phyloP scores from a whole-genome alignment of 805 yeast species.

The Vanderwaltozyma tropicalis region DNA sequence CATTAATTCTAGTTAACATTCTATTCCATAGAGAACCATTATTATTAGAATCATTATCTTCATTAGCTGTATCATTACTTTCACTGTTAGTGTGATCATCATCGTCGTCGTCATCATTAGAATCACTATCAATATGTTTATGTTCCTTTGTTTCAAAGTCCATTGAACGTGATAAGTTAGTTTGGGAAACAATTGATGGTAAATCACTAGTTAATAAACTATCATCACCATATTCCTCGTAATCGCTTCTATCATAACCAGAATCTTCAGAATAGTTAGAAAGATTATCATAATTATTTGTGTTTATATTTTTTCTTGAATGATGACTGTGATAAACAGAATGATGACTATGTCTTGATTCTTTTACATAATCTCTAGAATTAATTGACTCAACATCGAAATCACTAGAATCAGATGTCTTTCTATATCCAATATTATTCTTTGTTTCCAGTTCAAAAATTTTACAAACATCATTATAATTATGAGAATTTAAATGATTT shows the following conservation, averaged over 20 bases:
- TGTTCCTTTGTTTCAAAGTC: too few species aligned
- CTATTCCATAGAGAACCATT: slow-evolving; percentile 29
- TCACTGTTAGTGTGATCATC: background rate
- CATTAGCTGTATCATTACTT: background rate
- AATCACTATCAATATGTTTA: background rate
- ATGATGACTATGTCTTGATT: background rate
- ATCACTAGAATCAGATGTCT: background rate
- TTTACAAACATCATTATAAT: background rate
- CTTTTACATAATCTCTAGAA: slow-evolving; percentile 1
- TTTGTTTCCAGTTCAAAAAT: background rate
- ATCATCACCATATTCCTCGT: slow-evolving; percentile 7
- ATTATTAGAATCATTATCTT: background rate
- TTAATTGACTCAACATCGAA: slow-evolving; percentile 3
- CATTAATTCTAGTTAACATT: slow-evolving; percentile 30
- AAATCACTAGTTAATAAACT: slow-evolving; percentile 14
- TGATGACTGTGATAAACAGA: too few species aligned
- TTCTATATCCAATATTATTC: background rate
- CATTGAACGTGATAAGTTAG: too few species aligned
- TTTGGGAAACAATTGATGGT: slow-evolving; percentile 1
- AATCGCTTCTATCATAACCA: slow-evolving; percentile 17
- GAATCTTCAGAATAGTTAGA: slow-evolving; percentile 6
- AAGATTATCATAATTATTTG: background rate
- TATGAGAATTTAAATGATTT: slow-evolving; percentile 27
- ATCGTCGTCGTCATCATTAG: background rate
- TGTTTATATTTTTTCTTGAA: background rate